Evolutionary conservation across 768 basidiomycete genomes (phyloP), one percentile per base, ranked within the genome.

Genomic region (Amyloporia xantha): DNA sequence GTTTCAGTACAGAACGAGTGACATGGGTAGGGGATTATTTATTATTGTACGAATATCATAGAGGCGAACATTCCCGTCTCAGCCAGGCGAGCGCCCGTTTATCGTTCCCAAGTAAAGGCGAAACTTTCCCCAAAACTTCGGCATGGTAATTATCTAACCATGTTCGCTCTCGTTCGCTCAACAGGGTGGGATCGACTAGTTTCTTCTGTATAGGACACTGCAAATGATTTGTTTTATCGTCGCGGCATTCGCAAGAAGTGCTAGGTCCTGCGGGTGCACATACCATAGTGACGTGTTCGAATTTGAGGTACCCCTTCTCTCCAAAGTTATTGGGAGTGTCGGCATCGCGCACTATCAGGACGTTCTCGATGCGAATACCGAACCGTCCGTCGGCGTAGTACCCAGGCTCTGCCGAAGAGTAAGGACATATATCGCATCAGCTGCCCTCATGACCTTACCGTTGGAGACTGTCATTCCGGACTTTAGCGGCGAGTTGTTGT

Each of bases 331-430:
- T 78, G 6, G 72, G 78, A 1, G 91, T 91, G 46, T 84, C 64
- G 9, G 67, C 83, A 38, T 82, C 76, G 42, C 77, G 74, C 3
- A 95, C 86, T 17, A 95, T 71, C 19, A 93, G 81, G 37, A 97
- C 76, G 64, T 80, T 92, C 68, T 99, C 95, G 57, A 95, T 90
- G 3, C 96, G 83, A 58, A 98, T 91, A 2, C 94, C 95, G 59
- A 84, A 98, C 39, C 75, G 70, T 1, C 93, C 95, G 57, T 97
- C 93, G 6, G 80, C 82, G 62, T 96, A 96, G 64, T 86, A 95
- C 7, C 93, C 92, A 1, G 93, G 93, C 55, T 95, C 93, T 80
- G 54, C 24, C 2, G 6, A 19, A 45, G 24, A 21, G n/a, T 41
- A 7, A 10, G 39, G 0, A n/a, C 11, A 46, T 26, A 9, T 36